phyloP scores from a whole-genome alignment of 805 yeast species.

The Candida manassasensis region DNA sequence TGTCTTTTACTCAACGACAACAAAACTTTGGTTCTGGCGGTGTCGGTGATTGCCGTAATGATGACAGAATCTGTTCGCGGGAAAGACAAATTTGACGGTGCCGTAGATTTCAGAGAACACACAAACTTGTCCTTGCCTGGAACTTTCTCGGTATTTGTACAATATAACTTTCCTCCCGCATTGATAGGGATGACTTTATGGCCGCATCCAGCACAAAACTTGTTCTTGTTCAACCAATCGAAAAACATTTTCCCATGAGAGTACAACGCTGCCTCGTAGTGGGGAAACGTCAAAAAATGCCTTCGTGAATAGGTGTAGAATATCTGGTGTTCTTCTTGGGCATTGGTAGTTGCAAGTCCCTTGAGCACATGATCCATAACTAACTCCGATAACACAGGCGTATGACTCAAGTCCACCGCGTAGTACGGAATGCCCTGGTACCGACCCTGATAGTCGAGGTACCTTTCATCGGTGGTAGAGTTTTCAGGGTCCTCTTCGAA shows the following conservation, averaged over 20 bases:
- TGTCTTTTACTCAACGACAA: constrained; percentile 68
- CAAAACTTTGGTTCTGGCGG: constrained; percentile 55
- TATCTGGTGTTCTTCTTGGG: constrained; percentile 11
- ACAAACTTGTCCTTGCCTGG: constrained; percentile 14
- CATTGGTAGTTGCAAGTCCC: background rate
- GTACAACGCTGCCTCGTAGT: constrained; percentile 56
- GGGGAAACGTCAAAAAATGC: constrained; percentile 30
- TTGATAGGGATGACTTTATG: constrained; percentile 53
- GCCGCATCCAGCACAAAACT: constrained; percentile 88
- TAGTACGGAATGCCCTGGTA: constrained; percentile 61
- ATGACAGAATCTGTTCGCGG: constrained; percentile 92
- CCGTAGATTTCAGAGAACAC: constrained; percentile 35
- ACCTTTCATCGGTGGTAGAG: constrained; percentile 20
- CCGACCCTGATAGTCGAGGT: constrained; percentile 40
- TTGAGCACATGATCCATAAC: constrained; percentile 13
- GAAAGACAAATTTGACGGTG: constrained; percentile 73
- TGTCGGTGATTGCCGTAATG: constrained; percentile 71
- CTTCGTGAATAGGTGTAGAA: constrained; percentile 33
- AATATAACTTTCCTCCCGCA: constrained; percentile 60
- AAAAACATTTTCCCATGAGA: constrained; percentile 81
- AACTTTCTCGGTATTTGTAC: constrained; percentile 29
- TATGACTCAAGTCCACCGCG: constrained; percentile 53
- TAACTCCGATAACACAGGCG: constrained; percentile 36
- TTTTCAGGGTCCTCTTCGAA: constrained; percentile 16
- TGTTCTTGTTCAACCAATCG: constrained; percentile 76